Percentiles rank a stretch among this genome's conserved stretches.
Evolutionary conservation across 1,139 yeast species (phyloP).

Genomic region (Suhomyces bokatorum): DNA sequence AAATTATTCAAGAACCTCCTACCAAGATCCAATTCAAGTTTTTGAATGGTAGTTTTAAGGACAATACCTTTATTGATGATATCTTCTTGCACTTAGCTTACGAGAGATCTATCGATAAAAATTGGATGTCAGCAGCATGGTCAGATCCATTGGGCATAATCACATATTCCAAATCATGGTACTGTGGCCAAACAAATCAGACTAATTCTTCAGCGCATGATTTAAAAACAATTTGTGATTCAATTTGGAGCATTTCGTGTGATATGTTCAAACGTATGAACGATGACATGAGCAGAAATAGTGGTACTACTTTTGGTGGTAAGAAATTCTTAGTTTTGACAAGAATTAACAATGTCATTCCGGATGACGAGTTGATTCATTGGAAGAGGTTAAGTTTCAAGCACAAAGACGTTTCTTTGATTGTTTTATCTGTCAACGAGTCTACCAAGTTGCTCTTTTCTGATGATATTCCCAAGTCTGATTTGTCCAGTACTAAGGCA

Average conservation of each 20-base stretch:
- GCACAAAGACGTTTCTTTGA: constrained; percentile 61
- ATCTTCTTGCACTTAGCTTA: constrained; percentile 82
- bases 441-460: constrained; percentile 57
- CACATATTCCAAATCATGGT: constrained; percentile 68
- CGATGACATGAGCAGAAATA: constrained; percentile 34
- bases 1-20: constrained; percentile 49
- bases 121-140: constrained; percentile 90
- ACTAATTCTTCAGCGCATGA: constrained; percentile 25
- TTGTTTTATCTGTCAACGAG: constrained; percentile 72
- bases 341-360: constrained; percentile 67
- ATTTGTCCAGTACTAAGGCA: neutral
- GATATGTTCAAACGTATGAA: constrained; percentile 39
- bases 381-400: constrained; percentile 69
- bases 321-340: constrained; percentile 67
- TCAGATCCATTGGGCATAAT: constrained; percentile 77
- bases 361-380: constrained; percentile 76
- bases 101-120: constrained; percentile 74
- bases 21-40: constrained; percentile 54
- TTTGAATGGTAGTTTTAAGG: constrained; percentile 26
- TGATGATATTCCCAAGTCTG: constrained; percentile 15
- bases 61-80: constrained; percentile 53
- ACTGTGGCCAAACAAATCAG: constrained; percentile 30
- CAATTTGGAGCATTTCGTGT: constrained; percentile 39
- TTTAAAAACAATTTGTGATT: constrained; percentile 39
- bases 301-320: constrained; percentile 34